Evolutionary conservation across 2,329 filamentous ascomycete genomes (phyloP), one percentile per base, ranked within the genome.

Genomic region (Arthrobotrys sinensis): DNA sequence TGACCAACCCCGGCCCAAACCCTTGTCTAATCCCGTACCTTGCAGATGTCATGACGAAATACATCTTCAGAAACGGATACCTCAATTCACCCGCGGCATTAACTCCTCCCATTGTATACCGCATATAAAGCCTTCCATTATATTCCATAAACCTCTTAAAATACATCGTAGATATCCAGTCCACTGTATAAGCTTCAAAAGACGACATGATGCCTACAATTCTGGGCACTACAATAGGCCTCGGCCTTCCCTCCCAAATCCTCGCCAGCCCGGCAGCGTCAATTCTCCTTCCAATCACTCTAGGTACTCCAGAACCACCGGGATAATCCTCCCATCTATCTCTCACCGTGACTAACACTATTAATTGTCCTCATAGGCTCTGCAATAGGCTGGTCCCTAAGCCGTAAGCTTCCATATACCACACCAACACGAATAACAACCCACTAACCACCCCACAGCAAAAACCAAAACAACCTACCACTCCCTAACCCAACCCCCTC

Each of bases 251-350:
- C 1, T 85, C 88, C 55, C 86, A 88, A 80, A 85, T 94, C 80
- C 94, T 96, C 84, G 87, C 90, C 82, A 90, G 89, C 83, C 90
- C 92, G 3, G 90, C 92, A 6, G 87, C 89, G 32, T 92, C 93
- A 16, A 89, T 96, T 79, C 88, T 96, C 45, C 87, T 97, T 0
- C 94, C 93, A 43, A 86, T 97, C 60, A 88, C 88, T 4, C 85
- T 93, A 3, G 94, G 93, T 46, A 90, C 14, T 11, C 14, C 89
- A 89, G n/a, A 87, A 94, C 76, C 93, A 93, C 24, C 24, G 24
- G 24, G 24, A 28, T 28, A 28, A 70, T 93, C 89, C 84, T 86
- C 87, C 80, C 90, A 89, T n/a, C 45, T 12, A 45, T 48, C n/a
- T 2, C 24, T 21, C 46, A 10, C 28, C 14, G 14, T 87, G 76